Evolutionary conservation across 2,329 filamentous ascomycete genomes (phyloP), one percentile per base, ranked within the genome.

Genomic region (Fusarium zealandicum): DNA sequence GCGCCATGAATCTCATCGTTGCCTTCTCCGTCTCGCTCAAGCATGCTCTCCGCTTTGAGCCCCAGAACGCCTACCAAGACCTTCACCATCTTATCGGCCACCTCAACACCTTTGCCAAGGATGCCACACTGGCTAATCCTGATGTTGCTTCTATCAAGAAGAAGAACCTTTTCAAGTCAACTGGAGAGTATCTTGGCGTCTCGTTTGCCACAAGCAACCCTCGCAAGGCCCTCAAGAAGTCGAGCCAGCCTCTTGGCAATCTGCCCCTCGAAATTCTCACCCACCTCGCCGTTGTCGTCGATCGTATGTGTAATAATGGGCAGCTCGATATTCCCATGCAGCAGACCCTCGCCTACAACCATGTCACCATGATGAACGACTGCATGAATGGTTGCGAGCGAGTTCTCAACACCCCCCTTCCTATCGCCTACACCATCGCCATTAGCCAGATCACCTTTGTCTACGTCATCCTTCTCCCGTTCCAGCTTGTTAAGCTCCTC

Each of bases 391-490:
- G 87, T 53, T 86, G 86, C 40, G 90, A 95, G 69, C 88, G 91
- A 58, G 87, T 96, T 16, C 83, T 93, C 27, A 90, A 88, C 71
- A 96, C 91, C 0, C 91, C 91, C 1, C 82, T 96, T 0, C 91
- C 91, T 3, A 82, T 92, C 50, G 91, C 90, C 39, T 96, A 96
- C 77, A 86, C 84, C 61, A 95, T 96, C 66, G 85, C 90, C 66
- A 93, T 95, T 71, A 86, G 87, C 16, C 91, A 96, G 71, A 93
- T 95, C 69, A 91, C 91, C 27, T 93, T 90, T 85, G 83, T 92
- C 44, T 96, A 95, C 74, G 86, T 95, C 46, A 76, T 92, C 64
- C 80, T 91, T 27, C 81, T 96, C 1, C 91, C 91, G 6, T 95
- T 95, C 80, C 91, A 96, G 75, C 84, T 96, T 6, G 83, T 84